Conservation (phyloP, 2,329 filamentous ascomycete genomes). For the Ceratocystis destructans region DNA sequence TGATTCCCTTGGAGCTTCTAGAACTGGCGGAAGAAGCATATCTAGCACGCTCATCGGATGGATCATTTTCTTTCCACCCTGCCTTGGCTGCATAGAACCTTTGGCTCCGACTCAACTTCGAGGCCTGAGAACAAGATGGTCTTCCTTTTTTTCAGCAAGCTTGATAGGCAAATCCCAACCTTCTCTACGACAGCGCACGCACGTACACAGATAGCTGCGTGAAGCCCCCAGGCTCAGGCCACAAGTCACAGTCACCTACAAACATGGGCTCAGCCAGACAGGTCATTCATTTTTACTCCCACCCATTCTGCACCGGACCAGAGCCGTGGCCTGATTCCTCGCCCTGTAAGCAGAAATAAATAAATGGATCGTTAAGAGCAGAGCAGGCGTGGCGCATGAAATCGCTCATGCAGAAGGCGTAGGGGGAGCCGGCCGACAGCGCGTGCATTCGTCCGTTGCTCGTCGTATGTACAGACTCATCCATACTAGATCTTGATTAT, state of each 20-base stretch:
- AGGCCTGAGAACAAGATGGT: too few species aligned
- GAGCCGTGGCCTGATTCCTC: background rate
- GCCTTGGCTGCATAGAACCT: background rate
- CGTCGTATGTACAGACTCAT: background rate
- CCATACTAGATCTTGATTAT: background rate
- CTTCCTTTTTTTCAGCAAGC: too few species aligned
- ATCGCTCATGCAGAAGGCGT: background rate
- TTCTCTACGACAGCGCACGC: too few species aligned
- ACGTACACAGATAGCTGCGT: too few species aligned
- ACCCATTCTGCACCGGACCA: background rate
- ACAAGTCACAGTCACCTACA: background rate
- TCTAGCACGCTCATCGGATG: background rate
- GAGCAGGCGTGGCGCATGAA: background rate
- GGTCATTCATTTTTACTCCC: background rate
- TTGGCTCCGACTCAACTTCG: too few species aligned
- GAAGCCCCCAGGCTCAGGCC: background rate
- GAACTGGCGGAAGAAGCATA: conserved; percentile 1
- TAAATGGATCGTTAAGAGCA: background rate
- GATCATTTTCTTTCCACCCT: background rate
- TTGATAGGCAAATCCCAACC: too few species aligned
- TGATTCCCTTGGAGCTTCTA: background rate
- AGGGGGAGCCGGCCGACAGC: background rate
- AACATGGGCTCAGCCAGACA: background rate
- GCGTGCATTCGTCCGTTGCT: background rate
- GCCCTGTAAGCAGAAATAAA: background rate